Evolutionary conservation across 1,284 basidiomycete genomes (phyloP).

Genomic region (Moniliella sp.): DNA sequence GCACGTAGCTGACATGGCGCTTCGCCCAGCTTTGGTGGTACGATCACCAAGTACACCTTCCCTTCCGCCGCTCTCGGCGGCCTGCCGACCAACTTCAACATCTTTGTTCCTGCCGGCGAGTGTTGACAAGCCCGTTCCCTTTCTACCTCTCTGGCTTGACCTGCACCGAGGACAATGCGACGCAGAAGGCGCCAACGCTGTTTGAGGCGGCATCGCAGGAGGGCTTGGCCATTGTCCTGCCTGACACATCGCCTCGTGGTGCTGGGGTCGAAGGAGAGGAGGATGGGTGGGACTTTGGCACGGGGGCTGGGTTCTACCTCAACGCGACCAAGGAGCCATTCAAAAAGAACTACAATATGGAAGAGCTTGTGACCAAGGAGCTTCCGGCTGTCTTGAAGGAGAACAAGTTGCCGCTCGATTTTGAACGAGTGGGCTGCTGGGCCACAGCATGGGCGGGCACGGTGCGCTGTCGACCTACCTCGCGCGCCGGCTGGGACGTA

Average conservation of each 20-base stretch:
- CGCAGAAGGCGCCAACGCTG: conserved; percentile 23
- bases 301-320: conserved; percentile 29
- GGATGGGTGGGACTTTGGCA: conserved; percentile 48
- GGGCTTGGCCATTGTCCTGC: conserved; percentile 70
- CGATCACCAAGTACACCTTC: conserved; percentile 21
- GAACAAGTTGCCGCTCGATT: conserved; percentile 10
- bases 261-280: conserved; percentile 66
- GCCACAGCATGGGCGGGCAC: conserved; percentile 67
- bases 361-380: conserved; percentile 17
- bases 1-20: too few species aligned
- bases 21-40: conserved; percentile 6
- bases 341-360: conserved; percentile 25
- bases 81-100: conserved; percentile 61
- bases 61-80: conserved; percentile 52
- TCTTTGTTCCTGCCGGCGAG: conserved; percentile 54
- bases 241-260: conserved; percentile 82
- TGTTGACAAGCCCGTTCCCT: conserved; percentile 45
- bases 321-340: conserved; percentile 26
- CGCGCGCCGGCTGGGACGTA: too few species aligned
- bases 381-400: conserved; percentile 10
- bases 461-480: conserved; percentile 82
- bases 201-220: conserved; percentile 16
- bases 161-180: conserved; percentile 81
- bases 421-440: too few species aligned
- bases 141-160: conserved; percentile 77